Evolutionary conservation across 108 stramenopile genomes (phyloP).

Genomic region (Skeletonema marinoi): DNA sequence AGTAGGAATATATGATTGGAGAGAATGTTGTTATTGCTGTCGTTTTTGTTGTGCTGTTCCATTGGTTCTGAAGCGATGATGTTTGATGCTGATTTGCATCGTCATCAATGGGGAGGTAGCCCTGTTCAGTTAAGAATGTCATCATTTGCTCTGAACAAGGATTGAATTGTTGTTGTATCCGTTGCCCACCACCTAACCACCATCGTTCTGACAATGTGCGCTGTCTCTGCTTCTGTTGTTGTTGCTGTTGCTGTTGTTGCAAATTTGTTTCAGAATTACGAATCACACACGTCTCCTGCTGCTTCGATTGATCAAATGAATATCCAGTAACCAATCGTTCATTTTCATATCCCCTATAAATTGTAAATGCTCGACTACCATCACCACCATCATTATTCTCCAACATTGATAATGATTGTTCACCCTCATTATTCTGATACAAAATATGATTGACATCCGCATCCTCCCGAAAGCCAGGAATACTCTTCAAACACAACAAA

Average conservation of each 20-base stretch:
- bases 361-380: conserved; percentile 36
- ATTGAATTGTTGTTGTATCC: background rate
- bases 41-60: background rate
- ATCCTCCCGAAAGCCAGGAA: conserved; percentile 51
- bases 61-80: conserved; percentile 9
- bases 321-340: conserved; percentile 18
- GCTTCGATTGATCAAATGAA: background rate
- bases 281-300: background rate
- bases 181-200: background rate
- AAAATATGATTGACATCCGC: conserved; percentile 64
- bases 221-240: background rate
- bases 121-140: conserved; percentile 17
- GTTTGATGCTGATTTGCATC: background rate
- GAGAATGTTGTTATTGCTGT: conserved; percentile 13
- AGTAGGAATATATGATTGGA: conserved; percentile 58
- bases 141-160: conserved; percentile 15
- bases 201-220: background rate
- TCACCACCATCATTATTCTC: background rate
- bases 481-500: conserved; percentile 38
- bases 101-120: conserved; percentile 9
- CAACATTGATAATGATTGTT: background rate
- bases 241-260: background rate
- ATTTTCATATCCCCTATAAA: conserved; percentile 5
- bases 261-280: background rate
- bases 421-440: conserved; percentile 6